These are phyloP conservation scores for Orychophragmus violaceus DNA, from an alignment of 345 rosid species.

Conservation along the genomic window DNA sequence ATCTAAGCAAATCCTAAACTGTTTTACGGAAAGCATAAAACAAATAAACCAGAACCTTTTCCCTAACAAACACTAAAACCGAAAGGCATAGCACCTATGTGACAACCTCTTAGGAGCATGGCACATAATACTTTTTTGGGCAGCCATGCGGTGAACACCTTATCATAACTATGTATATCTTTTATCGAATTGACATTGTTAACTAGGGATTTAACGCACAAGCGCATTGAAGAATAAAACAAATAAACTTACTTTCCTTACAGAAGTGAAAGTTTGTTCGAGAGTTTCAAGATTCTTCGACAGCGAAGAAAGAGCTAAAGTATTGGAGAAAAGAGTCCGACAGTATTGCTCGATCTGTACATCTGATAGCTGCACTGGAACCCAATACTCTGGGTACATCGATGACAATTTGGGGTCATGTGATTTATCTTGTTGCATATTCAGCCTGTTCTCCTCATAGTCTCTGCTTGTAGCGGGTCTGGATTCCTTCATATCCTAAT, in stretches of 20 bases:
- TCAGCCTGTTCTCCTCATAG: constrained; percentile 23
- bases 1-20: constrained; percentile 7
- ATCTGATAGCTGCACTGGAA: constrained; percentile 72
- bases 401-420: constrained; percentile 43
- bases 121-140: not conserved
- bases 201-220: not conserved
- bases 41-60: constrained; percentile 4
- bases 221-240: not conserved
- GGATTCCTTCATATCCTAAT: constrained; percentile 55
- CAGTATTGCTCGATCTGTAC: constrained; percentile 94
- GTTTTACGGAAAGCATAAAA: not conserved
- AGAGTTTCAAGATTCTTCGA: constrained; percentile 53
- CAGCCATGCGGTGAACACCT: constrained; percentile 13
- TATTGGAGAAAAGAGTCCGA: constrained; percentile 51
- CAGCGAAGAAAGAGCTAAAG: constrained; percentile 48
- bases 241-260: constrained; percentile 51
- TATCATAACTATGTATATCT: not conserved
- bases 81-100: not conserved
- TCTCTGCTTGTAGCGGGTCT: constrained; percentile 31
- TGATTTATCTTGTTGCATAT: constrained; percentile 23
- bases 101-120: constrained; percentile 12
- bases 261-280: constrained; percentile 47
- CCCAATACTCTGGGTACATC: constrained; percentile 77
- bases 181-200: not conserved
- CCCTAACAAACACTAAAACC: not conserved